Conservation (phyloP, 768 basidiomycete species). For the Suillus weaverae region DNA sequence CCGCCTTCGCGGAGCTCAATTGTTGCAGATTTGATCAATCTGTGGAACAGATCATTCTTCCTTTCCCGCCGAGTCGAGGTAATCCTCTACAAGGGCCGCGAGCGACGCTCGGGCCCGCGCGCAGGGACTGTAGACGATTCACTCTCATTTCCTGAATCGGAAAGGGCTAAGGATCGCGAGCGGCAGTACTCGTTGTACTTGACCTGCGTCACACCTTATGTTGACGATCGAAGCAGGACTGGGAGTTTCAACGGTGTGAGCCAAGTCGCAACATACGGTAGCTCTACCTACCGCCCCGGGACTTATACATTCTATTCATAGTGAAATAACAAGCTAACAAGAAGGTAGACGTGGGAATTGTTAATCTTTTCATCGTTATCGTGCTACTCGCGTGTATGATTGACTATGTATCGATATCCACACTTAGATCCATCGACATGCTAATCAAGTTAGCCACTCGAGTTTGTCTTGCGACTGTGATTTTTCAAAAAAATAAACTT, state of each 20-base stretch:
- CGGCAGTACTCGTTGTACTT: slow-evolving; percentile 66
- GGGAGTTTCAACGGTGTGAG: no score
- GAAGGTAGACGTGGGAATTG: neutral
- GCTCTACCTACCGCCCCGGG: fast-evolving
- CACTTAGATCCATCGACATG: neutral
- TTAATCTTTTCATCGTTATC: neutral
- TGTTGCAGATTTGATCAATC: slow-evolving; percentile 65
- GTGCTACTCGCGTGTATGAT: neutral
- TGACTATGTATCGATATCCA: neutral
- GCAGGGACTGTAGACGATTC: slow-evolving; percentile 55
- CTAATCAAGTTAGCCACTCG: neutral
- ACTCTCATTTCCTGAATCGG: slow-evolving; percentile 51
- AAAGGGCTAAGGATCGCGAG: slow-evolving; percentile 57
- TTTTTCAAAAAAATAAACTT: no score
- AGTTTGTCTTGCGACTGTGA: neutral
- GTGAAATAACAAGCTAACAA: slow-evolving; percentile 4
- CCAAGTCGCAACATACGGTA: no score
- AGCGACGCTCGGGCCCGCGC: slow-evolving; percentile 66
- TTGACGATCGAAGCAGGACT: neutral
- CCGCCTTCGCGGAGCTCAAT: slow-evolving; percentile 58
- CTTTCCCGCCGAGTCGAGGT: slow-evolving; percentile 71
- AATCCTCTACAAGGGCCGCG: slow-evolving; percentile 73
- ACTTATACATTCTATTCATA: neutral
- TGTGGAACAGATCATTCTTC: slow-evolving; percentile 83
- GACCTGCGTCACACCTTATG: slow-evolving; percentile 43